Base-by-base conservation (phyloP, 352 stramenopile species). In the Globisporangium takayamanum region DNA sequence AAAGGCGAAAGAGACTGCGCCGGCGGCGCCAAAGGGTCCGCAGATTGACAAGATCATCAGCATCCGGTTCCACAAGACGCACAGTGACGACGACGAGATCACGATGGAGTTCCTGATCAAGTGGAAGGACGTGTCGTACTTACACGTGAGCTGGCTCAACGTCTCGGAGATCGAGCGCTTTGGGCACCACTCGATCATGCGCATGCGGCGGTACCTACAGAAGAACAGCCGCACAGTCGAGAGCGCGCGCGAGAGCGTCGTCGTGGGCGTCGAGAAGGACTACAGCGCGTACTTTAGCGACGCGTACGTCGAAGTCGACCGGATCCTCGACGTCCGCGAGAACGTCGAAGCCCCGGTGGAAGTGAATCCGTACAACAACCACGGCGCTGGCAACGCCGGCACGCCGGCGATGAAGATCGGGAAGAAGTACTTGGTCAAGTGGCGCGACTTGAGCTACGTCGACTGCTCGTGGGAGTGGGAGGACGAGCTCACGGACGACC, bases 51-150 rank as follows among this genome's bases (percentile, higher is more conserved):
- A 92, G 47, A 97, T 99, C 60, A 74, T 99, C 25, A 92, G 87
- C 20, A 73, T 94, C 26, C 82, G 84, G 5, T 94, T 94, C 60
- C 73, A 84, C 67, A 92, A 91, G 50, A 67, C 71, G 8, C 63
- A 37, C 15, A 37, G 50, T 4, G 72, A 77, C 10, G 63, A 82
- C 25, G 63, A 69, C 18, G 81, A 92, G 4, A 73, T 89, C 7
- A 69, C 68, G 20, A 98, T 99, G 79, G 77, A 98, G 70, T 99
- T 99, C 62, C 70, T 99, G 30, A 96, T 99, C 57, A 99, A 99
- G 79, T 99, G 98, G 98, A 92, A 97, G 53, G 91, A 98, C 45
- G 76, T 97, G 57, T 98, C 87, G 30, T 99, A 99, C 69, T 74
- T 99, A 37, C 97, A 99, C 74, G 84, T 97, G 55, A 98, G 87